phyloP scores from a whole-genome alignment of 805 yeast species.

The Grigorovia transvaalensis region DNA sequence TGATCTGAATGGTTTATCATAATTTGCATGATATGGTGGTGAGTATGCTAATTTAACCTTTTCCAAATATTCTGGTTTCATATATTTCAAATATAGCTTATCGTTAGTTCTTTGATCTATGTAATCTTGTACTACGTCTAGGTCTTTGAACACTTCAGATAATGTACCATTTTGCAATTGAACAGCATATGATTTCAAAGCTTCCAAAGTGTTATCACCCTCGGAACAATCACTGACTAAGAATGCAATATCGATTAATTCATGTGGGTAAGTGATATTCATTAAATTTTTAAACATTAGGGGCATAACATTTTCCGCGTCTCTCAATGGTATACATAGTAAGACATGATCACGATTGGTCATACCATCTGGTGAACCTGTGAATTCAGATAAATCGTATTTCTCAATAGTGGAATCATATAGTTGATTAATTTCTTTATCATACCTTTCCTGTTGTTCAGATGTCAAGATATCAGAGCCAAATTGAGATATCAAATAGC shows the following conservation, averaged over 20 bases:
- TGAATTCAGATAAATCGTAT: constrained; percentile 51
- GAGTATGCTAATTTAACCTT: constrained; percentile 48
- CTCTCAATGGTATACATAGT: constrained; percentile 64
- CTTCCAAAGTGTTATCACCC: constrained; percentile 54
- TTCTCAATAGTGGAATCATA: constrained; percentile 42
- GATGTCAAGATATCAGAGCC: constrained; percentile 26
- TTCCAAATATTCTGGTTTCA: constrained; percentile 55
- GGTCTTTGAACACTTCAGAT: constrained; percentile 29
- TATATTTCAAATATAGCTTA: constrained; percentile 57
- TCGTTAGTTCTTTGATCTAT: constrained; percentile 37
- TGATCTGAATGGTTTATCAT: constrained; percentile 61
- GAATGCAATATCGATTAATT: constrained; percentile 68
- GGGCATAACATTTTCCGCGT: constrained; percentile 68
- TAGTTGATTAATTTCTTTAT: constrained; percentile 30
- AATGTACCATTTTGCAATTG: constrained; percentile 65
- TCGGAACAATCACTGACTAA: constrained; percentile 70
- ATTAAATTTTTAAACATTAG: constrained; percentile 76
- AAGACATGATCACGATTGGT: constrained; percentile 51
- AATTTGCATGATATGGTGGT: constrained; percentile 56
- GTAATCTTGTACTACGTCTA: constrained; percentile 31
- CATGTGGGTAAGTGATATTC: constrained; percentile 80
- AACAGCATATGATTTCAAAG: constrained; percentile 52
- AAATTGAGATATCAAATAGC: constrained; percentile 28
- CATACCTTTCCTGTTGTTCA: constrained; percentile 19
- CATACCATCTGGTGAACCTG: constrained; percentile 43